These are phyloP conservation scores for Phialophora tarda DNA, from an alignment of 2,329 filamentous ascomycete species.

Conservation along the genomic window DNA sequence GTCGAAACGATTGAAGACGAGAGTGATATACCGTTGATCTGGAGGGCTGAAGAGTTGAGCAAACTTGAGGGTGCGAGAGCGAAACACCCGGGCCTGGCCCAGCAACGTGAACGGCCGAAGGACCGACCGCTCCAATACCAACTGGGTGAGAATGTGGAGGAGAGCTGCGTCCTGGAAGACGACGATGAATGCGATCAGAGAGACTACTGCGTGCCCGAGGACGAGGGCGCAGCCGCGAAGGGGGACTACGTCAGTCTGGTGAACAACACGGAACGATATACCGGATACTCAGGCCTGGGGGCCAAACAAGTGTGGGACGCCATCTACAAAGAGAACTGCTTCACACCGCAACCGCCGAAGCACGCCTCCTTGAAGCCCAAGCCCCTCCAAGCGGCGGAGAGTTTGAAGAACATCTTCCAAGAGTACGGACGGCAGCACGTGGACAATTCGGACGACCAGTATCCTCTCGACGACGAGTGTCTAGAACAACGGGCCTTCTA, in stretches of 20 bases:
- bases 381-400: constrained; percentile 59
- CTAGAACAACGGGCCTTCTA: constrained; percentile 99
- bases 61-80: constrained; percentile 91
- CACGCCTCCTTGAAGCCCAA: constrained; percentile 37
- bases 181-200: constrained; percentile 96
- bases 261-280: constrained; percentile 94
- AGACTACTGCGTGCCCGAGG: constrained; percentile 95
- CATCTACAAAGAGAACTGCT: constrained; percentile 97
- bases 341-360: constrained; percentile 59
- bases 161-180: constrained; percentile 96
- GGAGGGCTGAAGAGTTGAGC: constrained; percentile 88
- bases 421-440: constrained; percentile 60
- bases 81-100: constrained; percentile 78
- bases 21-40: constrained; percentile 87
- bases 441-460: constrained; percentile 53
- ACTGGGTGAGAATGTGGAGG: constrained; percentile 83
- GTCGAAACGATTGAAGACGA: constrained; percentile 96
- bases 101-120: constrained; percentile 71
- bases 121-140: constrained; percentile 78
- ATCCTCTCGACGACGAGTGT: constrained; percentile 88
- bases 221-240: constrained; percentile 82
- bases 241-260: constrained; percentile 96
- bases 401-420: constrained; percentile 65
- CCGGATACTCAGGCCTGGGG: constrained; percentile 84
- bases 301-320: constrained; percentile 93